Evolutionary conservation across 2,329 filamentous ascomycete species (phyloP), one percentile per base, ranked within the genome.

Genomic region (Falciphora oryzae): DNA sequence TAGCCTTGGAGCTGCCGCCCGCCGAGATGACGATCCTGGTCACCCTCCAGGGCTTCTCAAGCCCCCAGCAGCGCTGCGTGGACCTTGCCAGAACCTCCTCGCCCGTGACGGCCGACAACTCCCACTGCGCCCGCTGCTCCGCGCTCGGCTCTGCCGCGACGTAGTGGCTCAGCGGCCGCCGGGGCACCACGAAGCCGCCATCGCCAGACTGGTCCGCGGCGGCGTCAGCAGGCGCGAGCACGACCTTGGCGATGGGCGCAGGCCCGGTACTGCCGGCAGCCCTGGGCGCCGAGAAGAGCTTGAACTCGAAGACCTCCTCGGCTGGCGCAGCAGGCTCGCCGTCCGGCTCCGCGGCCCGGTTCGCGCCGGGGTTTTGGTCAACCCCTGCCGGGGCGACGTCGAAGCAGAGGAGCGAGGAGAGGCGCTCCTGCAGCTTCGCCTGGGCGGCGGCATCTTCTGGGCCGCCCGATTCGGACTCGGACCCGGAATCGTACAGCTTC

Each of bases 1-100:
- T 25, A 25, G 44, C 22, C n/a, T 69, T 57, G 27, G 38, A 13
- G 29, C 57, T 6, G n/a, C 57, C 16, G 6, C 57, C 75, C 22
- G 72, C 72, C n/a, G 70, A 73, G n/a, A 77, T 70, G 1, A 69
- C 73, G 38, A 85, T 75, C 35, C 74, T 76, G 4, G 75, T 79
- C 18, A 87, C 84, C 65, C 80, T 80, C 86, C 86, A 89, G 1
- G 85, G 85, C 68, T 84, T 77, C 72, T 88, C 85, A 57, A 85
- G 72, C 0, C 85, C 86, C 85, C 85, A 88, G 8, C 78, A 77
- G 64, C 80, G 76, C 68, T 71, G 74, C 59, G 69, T 71, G n/a
- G 80, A 79, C 66, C 77, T 74, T 28, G 70, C 70, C 2, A 83
- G 63, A 18, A 89, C 73, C 18, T 84, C 79, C n/a, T 83, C 80